These are phyloP conservation scores for Chalciporus piperatus DNA, from an alignment of 768 basidiomycete genomes.

Conservation along the genomic window DNA sequence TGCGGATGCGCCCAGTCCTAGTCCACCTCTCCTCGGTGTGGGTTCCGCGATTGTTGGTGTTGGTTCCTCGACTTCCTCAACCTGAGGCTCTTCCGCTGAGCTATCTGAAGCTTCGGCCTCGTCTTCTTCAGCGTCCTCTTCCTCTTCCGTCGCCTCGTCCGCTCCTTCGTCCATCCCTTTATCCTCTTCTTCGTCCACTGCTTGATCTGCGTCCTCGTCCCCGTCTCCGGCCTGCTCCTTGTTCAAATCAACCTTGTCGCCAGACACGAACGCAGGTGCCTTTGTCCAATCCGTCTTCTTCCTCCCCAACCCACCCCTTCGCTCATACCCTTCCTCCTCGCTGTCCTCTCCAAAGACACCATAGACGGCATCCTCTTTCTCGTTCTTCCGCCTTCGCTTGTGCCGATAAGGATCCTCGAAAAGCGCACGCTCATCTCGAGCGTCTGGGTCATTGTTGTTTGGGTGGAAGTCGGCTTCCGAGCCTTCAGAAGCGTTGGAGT, in stretches of 20 bases:
- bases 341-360: conserved; percentile 74
- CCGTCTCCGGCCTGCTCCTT: conserved; percentile 41
- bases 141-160: conserved; percentile 40
- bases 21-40: conserved; percentile 16
- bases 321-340: conserved; percentile 51
- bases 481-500: conserved; percentile 65
- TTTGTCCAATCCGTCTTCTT: conserved; percentile 68
- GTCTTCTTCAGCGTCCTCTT: conserved; percentile 34
- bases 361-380: conserved; percentile 72
- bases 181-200: conserved; percentile 33
- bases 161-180: conserved; percentile 32
- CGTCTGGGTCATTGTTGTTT: conserved; percentile 56
- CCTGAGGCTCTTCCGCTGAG: conserved; percentile 34
- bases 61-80: conserved; percentile 32
- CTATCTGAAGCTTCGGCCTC: conserved; percentile 36
- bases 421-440: conserved; percentile 68
- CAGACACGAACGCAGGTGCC: conserved; percentile 71
- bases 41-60: conserved; percentile 31
- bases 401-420: conserved; percentile 75
- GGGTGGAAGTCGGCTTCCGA: conserved; percentile 51
- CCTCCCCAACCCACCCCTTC: conserved; percentile 23
- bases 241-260: conserved; percentile 41
- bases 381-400: conserved; percentile 63
- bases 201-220: conserved; percentile 38
- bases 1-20: conserved; percentile 17